Conservation (phyloP, 306 rosid genomes). For the Cucurbita moschata region DNA sequence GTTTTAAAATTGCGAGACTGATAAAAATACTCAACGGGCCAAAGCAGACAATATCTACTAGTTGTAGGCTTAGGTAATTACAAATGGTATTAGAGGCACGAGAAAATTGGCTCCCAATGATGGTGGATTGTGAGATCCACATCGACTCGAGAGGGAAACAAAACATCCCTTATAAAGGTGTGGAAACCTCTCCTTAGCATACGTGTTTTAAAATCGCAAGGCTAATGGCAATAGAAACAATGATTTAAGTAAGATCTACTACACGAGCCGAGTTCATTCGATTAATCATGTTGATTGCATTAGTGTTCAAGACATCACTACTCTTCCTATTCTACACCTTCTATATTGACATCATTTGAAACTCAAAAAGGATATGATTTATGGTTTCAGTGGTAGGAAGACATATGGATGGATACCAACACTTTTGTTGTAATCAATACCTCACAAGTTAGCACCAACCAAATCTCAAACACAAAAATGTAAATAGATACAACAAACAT, state of each 20-base stretch:
- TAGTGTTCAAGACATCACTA: background rate
- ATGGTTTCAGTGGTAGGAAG: background rate
- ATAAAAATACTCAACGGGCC: no score
- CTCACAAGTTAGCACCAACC: background rate
- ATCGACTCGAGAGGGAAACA: no score
- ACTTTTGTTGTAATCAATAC: background rate
- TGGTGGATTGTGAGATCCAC: no score
- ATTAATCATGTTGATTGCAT: background rate
- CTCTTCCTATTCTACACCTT: background rate
- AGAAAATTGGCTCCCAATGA: no score
- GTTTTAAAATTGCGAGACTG: no score
- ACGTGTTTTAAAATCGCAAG: no score
- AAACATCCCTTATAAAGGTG: no score
- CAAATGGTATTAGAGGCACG: no score
- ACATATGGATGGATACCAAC: background rate
- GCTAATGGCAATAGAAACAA: no score
- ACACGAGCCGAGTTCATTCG: background rate
- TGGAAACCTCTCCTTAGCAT: no score
- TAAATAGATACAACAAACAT: constrained; percentile 14
- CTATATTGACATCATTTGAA: background rate
- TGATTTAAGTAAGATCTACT: background rate
- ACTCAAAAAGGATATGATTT: background rate
- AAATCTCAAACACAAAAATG: background rate
- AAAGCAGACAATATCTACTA: no score
- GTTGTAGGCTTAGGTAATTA: no score